Evolutionary conservation across 257 asterid species (phyloP).

Genomic region (Eustoma russellianum): DNA sequence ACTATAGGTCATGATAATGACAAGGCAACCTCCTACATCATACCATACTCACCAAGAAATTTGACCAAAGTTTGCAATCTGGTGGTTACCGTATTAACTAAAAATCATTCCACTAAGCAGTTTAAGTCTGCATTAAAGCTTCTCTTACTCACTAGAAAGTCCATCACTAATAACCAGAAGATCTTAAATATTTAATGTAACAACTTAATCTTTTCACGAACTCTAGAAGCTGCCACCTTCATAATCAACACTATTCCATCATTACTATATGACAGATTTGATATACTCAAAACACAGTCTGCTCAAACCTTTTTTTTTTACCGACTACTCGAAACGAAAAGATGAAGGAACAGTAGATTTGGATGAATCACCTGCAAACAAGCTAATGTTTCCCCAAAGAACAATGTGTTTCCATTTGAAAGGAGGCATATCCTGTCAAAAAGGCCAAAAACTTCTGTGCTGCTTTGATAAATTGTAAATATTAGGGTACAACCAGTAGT

Average conservation of each 20-base stretch:
- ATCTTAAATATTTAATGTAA: too few relatives aligned
- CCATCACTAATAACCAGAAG: too few relatives aligned
- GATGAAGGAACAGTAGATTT: neutral
- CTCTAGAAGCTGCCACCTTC: neutral
- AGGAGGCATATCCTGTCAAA: constrained; percentile 97
- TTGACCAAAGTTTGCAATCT: too few relatives aligned
- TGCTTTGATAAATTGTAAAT: constrained; percentile 93
- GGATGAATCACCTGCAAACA: constrained; percentile 81
- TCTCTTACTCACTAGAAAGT: too few relatives aligned
- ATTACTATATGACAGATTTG: neutral
- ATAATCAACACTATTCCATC: neutral
- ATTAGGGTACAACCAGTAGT: constrained; percentile 94
- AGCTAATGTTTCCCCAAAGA: constrained; percentile 97
- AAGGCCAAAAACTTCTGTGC: constrained; percentile 99
- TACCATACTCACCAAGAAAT: too few relatives aligned
- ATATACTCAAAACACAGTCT: neutral
- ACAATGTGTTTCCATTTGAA: constrained; percentile 93
- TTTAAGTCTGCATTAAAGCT: too few relatives aligned
- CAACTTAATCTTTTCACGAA: neutral
- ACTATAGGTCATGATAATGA: too few relatives aligned
- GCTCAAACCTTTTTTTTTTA: too few relatives aligned
- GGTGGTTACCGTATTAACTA: too few relatives aligned
- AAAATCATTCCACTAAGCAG: too few relatives aligned
- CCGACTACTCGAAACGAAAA: neutral
- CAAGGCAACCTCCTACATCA: too few relatives aligned